phyloP scores from a whole-genome alignment of 2,329 filamentous ascomycete species.

The Alternaria brassicae region DNA sequence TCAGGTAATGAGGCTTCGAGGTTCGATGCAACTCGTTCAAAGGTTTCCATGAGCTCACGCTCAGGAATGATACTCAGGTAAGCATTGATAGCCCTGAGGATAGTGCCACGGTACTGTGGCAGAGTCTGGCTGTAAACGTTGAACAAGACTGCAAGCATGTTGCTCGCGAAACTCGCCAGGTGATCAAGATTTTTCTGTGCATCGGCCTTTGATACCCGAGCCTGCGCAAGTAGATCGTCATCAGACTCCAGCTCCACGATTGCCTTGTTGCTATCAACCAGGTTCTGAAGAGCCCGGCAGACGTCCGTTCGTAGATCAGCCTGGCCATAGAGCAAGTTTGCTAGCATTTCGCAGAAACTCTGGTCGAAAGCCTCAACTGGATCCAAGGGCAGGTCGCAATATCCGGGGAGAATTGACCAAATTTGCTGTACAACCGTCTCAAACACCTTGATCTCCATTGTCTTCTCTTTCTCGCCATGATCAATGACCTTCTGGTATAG shows the following conservation, averaged over 20 bases:
- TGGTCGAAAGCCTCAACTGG: conserved; percentile 77
- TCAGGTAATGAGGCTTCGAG: conserved; percentile 19
- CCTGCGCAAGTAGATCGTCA: conserved; percentile 77
- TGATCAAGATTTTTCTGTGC: conserved; percentile 84
- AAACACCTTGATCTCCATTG: conserved; percentile 96
- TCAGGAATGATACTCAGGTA: conserved; percentile 87
- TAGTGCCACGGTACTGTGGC: conserved; percentile 87
- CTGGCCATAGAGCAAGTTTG: conserved; percentile 92
- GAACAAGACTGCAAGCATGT: conserved; percentile 95
- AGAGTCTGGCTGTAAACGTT: conserved; percentile 98
- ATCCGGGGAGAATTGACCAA: conserved; percentile 92
- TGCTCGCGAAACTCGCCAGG: conserved; percentile 79
- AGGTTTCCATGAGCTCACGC: conserved; percentile 35
- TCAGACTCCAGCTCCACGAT: conserved; percentile 73
- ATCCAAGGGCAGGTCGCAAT: conserved; percentile 91
- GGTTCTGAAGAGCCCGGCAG: conserved; percentile 81
- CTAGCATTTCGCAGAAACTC: conserved; percentile 84
- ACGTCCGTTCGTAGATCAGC: conserved; percentile 85
- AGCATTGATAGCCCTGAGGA: conserved; percentile 92
- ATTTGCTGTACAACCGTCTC: conserved; percentile 95
- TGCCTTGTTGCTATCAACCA: conserved; percentile 91
- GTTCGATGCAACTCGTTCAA: conserved; percentile 26
- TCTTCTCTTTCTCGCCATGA: conserved; percentile 82
- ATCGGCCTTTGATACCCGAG: conserved; percentile 75
- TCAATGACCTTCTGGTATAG: conserved; percentile 91